Evolutionary conservation across 257 asterid species (phyloP), one percentile per base, ranked within the genome.

Genomic region (Plectranthus barbatus): DNA sequence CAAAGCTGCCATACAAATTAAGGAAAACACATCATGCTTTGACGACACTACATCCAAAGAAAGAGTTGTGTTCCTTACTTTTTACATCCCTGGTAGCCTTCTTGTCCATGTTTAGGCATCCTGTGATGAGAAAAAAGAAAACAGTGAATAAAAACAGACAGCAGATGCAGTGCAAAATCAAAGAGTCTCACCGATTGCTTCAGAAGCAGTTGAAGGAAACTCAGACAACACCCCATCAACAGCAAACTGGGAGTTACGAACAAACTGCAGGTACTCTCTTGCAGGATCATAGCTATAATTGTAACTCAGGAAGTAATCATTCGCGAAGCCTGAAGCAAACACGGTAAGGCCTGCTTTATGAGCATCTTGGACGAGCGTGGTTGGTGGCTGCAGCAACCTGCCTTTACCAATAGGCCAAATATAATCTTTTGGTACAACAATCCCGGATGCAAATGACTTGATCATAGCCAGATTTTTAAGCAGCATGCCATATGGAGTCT

Each of bases 221-320:
- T 87, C 95, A 0, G 96, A 79, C 70, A 90, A 49, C 53, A 90
- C 71, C 17, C 99, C 97, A 40, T 93, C 99, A 34, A 93, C 94
- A 5, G 95, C 70, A 70, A 90, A 90, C 21, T 69, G 87, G 53
- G 94, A 42, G 70, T 87, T 84, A 44, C 78, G 84, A 0, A 82
- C 26, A 37, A 79, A 86, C 71, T 84, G 90, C 37, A 82, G 59
- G 78, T 90, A 90, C 81, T 93, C 99, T 33, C 69, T 74, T 9
- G 77, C 66, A 14, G 95, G 97, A 76, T 93, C 97, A 44, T 72
- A 90, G 84, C 97, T 93, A 58, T 85, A 87, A 66, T 93, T 93
- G 78, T 77, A 87, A 74, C 92, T 88, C 34, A 85, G 29, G 26
- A 24, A 66, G 53, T 74, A 54, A 64, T 93, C 99, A 37, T 85